These are phyloP conservation scores for Davidsoniella virescens DNA, from an alignment of 2,329 filamentous ascomycete genomes.

Conservation along the genomic window DNA sequence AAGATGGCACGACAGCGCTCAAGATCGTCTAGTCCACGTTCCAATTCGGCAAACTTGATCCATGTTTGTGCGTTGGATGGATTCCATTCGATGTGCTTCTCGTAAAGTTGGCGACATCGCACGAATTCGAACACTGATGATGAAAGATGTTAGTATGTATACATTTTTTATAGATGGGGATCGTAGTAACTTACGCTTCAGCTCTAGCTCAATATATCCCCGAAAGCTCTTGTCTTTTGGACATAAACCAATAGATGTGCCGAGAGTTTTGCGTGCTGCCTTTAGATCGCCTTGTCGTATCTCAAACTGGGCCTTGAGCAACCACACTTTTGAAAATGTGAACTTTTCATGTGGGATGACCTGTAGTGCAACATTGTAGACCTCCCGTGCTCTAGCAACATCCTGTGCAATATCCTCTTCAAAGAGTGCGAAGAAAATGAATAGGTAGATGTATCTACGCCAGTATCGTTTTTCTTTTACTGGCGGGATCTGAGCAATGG, in stretches of 20 bases:
- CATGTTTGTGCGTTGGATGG: conserved; percentile 80
- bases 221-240: conserved; percentile 93
- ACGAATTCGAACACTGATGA: conserved; percentile 68
- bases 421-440: conserved; percentile 93
- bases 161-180: background rate
- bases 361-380: conserved; percentile 77
- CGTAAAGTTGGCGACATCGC: conserved; percentile 77
- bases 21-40: conserved; percentile 77
- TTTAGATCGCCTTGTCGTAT: conserved; percentile 70
- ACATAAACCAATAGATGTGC: conserved; percentile 80
- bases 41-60: conserved; percentile 91
- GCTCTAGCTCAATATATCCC: conserved; percentile 83
- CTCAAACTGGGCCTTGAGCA: conserved; percentile 86
- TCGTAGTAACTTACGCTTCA: conserved; percentile 36
- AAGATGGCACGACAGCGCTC: conserved; percentile 82
- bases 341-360: conserved; percentile 92
- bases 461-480: conserved; percentile 95
- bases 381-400: conserved; percentile 61
- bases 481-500: conserved; percentile 86
- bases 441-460: conserved; percentile 93
- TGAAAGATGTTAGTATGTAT: background rate
- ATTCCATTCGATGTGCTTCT: conserved; percentile 90
- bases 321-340: conserved; percentile 93
- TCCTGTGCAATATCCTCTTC: conserved; percentile 81
- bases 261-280: conserved; percentile 72